Percentiles rank a stretch among this genome's conserved stretches.
Evolutionary conservation across 176 grass and related monocot genomes (phyloP).

Genomic region (Carex cristatella): DNA sequence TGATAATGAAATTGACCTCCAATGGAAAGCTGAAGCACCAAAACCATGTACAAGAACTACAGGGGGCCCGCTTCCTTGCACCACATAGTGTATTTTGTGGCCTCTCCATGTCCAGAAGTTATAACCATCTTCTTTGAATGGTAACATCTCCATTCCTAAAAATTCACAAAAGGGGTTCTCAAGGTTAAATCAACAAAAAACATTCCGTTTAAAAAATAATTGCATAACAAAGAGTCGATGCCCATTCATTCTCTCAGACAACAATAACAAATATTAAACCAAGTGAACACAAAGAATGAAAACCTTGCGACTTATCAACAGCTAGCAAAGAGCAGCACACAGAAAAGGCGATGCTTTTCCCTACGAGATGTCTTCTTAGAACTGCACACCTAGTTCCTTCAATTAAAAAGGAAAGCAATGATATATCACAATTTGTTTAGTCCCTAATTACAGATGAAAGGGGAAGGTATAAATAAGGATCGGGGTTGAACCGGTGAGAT

Average conservation of each 20-base stretch:
- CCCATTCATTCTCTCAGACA: background rate
- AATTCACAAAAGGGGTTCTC: background rate
- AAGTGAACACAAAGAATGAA: background rate
- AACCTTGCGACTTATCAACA: constrained; percentile 42
- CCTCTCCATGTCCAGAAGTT: constrained; percentile 94
- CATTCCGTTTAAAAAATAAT: background rate
- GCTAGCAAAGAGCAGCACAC: constrained; percentile 60
- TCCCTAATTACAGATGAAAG: background rate
- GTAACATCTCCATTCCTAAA: constrained; percentile 61
- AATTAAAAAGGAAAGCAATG: background rate
- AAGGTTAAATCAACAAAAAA: background rate
- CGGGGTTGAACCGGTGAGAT: constrained; percentile 10
- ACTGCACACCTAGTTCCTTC: constrained; percentile 37
- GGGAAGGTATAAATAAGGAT: background rate
- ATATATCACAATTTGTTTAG: background rate
- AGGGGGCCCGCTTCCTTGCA: constrained; percentile 59
- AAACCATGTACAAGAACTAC: constrained; percentile 92
- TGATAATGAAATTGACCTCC: constrained; percentile 43
- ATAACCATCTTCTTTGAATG: constrained; percentile 85
- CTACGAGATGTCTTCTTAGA: constrained; percentile 58
- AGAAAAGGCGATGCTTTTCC: constrained; percentile 54
- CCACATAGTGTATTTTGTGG: constrained; percentile 78
- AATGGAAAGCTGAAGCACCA: constrained; percentile 92
- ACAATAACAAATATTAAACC: background rate
- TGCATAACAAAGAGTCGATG: background rate